Base-by-base conservation (phyloP, 495 filamentous ascomycete genomes). In the Podospora pseudopauciseta region DNA sequence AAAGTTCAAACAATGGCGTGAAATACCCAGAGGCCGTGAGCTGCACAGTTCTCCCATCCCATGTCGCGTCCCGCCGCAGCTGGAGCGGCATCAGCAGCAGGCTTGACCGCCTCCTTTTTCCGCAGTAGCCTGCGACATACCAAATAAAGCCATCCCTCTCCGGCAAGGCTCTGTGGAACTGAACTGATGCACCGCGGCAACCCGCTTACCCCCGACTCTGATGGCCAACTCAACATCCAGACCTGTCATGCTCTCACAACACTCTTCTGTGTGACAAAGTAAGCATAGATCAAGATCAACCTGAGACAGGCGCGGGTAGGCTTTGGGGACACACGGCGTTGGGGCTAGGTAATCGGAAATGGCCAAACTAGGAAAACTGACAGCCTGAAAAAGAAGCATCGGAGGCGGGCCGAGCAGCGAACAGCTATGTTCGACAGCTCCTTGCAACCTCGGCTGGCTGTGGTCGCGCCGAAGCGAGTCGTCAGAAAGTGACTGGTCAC, bases 401-500 rank as follows among this genome's bases (percentile, higher is more conserved):
- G 60, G 63, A 55, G 55, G 56, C 66, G 58, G 64, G 30, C 65
- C 58, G 65, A 68, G 34, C 32, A 67, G 32, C 19, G 53, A 63
- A 57, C 26, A 60, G 56, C 20, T 20, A 67, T 73, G 71, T 70
- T 65, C 68, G 71, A 73, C 66, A 66, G 66, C 64, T 67, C 60
- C 56, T 26, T 67, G 56, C 32, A 64, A 65, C 23, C 56, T 59
- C 19, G 20, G 56, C 44, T 27, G 53, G 61, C 53, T 60, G 53
- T 27, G 65, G 2, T 49, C 2, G 39, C 54, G 57, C 58, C 23
- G 20, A 64, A 58, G 63, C 65, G 56, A 65, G 56, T 58, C 30
- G 28, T 53, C 44, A 67, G 64, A 63, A 63, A 19, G 9, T 72
- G 68, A 70, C 55, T 60, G 58, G 65, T 70, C 65, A 72, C 60